Evolutionary conservation across 2,329 filamentous ascomycete species (phyloP).

Genomic region (Nigrospora oryzae): DNA sequence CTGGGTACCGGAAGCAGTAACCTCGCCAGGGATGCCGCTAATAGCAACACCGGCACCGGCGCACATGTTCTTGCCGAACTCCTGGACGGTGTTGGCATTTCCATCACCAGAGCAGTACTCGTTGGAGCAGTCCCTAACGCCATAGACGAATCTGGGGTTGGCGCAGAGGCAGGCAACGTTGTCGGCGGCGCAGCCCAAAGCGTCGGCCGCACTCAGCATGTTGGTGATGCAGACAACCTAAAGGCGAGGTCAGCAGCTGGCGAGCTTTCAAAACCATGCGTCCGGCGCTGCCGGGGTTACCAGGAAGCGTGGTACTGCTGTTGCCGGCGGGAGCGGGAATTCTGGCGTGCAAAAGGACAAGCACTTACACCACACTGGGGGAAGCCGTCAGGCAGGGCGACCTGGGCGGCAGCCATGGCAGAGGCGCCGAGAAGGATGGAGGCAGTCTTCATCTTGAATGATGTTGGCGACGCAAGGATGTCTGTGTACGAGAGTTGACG

Average conservation of each 20-base stretch:
- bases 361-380: conserved; percentile 1
- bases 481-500: too few species aligned
- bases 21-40: neutral
- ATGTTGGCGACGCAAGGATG: neutral
- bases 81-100: neutral
- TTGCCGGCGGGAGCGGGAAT: too few species aligned
- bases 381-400: neutral
- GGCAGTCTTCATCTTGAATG: neutral
- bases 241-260: neutral
- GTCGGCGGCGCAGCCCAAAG: neutral
- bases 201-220: neutral
- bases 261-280: too few species aligned
- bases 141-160: neutral
- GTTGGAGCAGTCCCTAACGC: conserved; percentile 1
- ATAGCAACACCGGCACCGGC: neutral
- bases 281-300: too few species aligned
- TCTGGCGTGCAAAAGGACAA: too few species aligned
- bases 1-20: neutral
- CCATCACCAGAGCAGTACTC: neutral
- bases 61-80: neutral
- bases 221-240: neutral
- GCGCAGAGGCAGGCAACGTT: neutral
- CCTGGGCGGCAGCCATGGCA: neutral
- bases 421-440: neutral
- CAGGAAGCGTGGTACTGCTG: too few species aligned